Evolutionary conservation across 78 protist genomes (phyloP).

Genomic region (Chrysochromulina parva): DNA sequence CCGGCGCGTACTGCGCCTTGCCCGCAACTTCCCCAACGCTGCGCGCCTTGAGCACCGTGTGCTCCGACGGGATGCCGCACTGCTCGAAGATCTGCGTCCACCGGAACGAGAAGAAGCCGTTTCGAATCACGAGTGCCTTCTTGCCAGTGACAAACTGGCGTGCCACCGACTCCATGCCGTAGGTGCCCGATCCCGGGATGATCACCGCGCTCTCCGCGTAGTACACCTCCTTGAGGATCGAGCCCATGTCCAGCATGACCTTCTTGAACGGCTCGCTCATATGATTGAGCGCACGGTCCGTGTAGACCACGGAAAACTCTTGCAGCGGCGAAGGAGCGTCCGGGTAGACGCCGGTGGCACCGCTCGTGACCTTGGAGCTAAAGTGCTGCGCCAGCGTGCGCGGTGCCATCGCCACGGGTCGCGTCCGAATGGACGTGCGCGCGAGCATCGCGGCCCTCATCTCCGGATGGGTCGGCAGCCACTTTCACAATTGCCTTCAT

Average conservation of each 20-base stretch:
- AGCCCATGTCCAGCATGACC: constrained; percentile 32
- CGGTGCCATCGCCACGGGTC: no score
- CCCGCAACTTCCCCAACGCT: background rate
- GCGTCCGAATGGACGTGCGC: no score
- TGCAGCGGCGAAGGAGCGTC: background rate
- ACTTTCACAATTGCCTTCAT: no score
- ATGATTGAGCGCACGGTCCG: constrained; percentile 61
- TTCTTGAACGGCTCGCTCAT: constrained; percentile 44
- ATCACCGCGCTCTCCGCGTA: constrained; percentile 8
- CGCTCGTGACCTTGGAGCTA: background rate
- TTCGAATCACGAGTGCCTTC: constrained; percentile 41
- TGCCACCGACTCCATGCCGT: constrained; percentile 63
- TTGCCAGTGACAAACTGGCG: constrained; percentile 47
- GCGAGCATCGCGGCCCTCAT: no score
- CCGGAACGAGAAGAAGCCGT: constrained; percentile 55
- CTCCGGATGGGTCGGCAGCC: no score
- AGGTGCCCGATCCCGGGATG: constrained; percentile 57
- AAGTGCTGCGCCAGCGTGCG: no score
- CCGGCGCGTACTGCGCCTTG: constrained; percentile 2
- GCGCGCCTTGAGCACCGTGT: constrained; percentile 23
- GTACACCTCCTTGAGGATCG: constrained; percentile 18
- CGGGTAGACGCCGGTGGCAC: background rate
- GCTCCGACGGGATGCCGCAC: background rate
- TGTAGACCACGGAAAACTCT: constrained; percentile 58
- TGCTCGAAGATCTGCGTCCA: constrained; percentile 52